Percentiles rank a stretch among this genome's conserved stretches.
phyloP scores from a whole-genome alignment of 495 filamentous ascomycete species.

The Penicillium waksmanii region DNA sequence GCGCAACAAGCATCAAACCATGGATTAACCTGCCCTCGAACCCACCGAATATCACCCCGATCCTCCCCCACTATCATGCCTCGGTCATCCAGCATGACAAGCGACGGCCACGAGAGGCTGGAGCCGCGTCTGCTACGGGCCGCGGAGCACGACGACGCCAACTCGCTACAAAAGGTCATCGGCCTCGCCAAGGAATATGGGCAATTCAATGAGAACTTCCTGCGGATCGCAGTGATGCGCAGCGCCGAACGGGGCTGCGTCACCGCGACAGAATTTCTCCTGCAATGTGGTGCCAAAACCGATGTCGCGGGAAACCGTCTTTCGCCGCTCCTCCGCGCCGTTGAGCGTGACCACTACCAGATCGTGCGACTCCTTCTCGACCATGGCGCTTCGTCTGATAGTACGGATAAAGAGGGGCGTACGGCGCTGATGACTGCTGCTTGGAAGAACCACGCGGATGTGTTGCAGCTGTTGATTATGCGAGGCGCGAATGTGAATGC shows the following conservation, averaged over 20 bases:
- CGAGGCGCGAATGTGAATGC: conserved; percentile 56
- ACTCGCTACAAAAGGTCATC: conserved; percentile 42
- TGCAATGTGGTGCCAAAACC: conserved; percentile 48
- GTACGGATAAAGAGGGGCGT: conserved; percentile 49
- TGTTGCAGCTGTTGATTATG: conserved; percentile 52
- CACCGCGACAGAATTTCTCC: conserved; percentile 48
- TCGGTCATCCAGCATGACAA: conserved; percentile 45
- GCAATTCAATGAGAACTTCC: conserved; percentile 53
- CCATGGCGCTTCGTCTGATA: conserved; percentile 44
- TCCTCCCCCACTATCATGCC: conserved; percentile 27
- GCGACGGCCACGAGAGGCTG: conserved; percentile 50
- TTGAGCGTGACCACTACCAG: conserved; percentile 53
- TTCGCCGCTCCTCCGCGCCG: conserved; percentile 53
- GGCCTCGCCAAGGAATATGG: conserved; percentile 42
- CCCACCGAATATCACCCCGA: background rate
- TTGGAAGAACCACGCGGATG: conserved; percentile 55
- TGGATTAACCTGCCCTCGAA: conserved; percentile 12
- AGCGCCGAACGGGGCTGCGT: conserved; percentile 52
- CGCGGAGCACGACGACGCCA: conserved; percentile 46
- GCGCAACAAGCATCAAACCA: background rate
- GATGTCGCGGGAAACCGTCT: conserved; percentile 44
- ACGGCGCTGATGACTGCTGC: conserved; percentile 65
- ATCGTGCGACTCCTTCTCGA: conserved; percentile 52
- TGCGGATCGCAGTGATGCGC: conserved; percentile 55
- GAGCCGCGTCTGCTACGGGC: conserved; percentile 59